Conservation (phyloP, 2,329 filamentous ascomycete genomes). For the Aspergillus pseudoglaucus region DNA sequence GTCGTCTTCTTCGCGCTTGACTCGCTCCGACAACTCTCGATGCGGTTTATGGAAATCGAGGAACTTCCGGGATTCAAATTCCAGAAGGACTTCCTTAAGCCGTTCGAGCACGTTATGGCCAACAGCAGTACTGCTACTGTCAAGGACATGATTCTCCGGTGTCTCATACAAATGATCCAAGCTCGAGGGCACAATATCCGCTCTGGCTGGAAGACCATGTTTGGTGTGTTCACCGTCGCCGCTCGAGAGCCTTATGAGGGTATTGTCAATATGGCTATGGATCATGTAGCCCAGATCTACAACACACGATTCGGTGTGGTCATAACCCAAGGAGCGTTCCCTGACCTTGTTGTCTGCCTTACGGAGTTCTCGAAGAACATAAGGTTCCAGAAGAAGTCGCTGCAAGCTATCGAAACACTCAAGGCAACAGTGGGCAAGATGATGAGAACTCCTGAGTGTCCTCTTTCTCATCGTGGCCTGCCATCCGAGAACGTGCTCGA, state of each 20-base stretch:
- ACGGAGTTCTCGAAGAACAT: slow-evolving; percentile 99
- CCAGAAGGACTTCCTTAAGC: slow-evolving; percentile 97
- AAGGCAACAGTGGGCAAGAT: slow-evolving; percentile 92
- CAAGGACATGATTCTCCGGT: slow-evolving; percentile 94
- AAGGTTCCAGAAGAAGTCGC: slow-evolving; percentile 95
- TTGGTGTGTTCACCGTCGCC: slow-evolving; percentile 94
- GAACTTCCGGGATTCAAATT: slow-evolving; percentile 99
- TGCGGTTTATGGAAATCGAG: slow-evolving; percentile 98
- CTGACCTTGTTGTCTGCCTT: slow-evolving; percentile 89
- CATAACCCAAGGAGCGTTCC: slow-evolving; percentile 92
- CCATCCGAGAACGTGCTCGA: slow-evolving; percentile 41
- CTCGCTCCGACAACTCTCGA: slow-evolving; percentile 87
- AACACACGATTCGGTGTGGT: slow-evolving; percentile 92
- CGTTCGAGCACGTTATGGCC: slow-evolving; percentile 94
- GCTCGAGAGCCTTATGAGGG: slow-evolving; percentile 85
- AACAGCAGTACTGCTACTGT: slow-evolving; percentile 88
- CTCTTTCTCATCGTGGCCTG: slow-evolving; percentile 63
- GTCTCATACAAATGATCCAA: slow-evolving; percentile 98
- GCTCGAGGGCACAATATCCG: slow-evolving; percentile 93
- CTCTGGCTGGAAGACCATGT: slow-evolving; percentile 98
- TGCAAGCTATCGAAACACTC: slow-evolving; percentile 90
- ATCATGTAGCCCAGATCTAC: slow-evolving; percentile 94
- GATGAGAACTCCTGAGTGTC: slow-evolving; percentile 92
- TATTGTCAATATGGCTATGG: slow-evolving; percentile 94
- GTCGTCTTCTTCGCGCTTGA: slow-evolving; percentile 98